Evolutionary conservation across 768 basidiomycete species (phyloP).

Genomic region (Gloeophyllum trabeum): DNA sequence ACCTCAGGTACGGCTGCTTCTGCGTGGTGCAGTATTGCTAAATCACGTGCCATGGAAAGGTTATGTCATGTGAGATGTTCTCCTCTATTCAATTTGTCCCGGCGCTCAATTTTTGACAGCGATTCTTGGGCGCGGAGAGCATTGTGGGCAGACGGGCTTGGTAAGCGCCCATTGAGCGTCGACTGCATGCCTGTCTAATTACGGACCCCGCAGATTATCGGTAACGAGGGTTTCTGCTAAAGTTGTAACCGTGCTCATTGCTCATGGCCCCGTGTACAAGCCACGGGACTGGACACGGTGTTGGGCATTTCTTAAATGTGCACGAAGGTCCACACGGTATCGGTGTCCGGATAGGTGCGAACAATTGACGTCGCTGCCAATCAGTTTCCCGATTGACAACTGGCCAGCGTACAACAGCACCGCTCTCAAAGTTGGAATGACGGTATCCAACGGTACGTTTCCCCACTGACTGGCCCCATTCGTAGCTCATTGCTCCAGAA

Average conservation of each 20-base stretch:
- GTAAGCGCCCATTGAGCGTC: slow-evolving; percentile 30
- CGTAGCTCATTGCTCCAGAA: slow-evolving; percentile 29
- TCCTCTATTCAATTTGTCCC: slow-evolving; percentile 2
- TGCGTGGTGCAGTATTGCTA: neutral
- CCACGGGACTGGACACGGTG: slow-evolving; percentile 91
- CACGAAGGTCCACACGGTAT: slow-evolving; percentile 76
- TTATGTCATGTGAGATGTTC: slow-evolving; percentile 35
- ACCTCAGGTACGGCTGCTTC: slow-evolving; percentile 50
- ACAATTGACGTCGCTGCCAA: neutral
- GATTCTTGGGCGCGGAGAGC: slow-evolving; percentile 73
- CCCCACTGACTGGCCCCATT: neutral
- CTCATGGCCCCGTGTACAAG: slow-evolving; percentile 14
- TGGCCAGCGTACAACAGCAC: slow-evolving; percentile 52
- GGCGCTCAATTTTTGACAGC: slow-evolving; percentile 22
- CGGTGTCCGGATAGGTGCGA: slow-evolving; percentile 36
- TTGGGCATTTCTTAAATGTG: slow-evolving; percentile 90
- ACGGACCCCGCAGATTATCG: slow-evolving; percentile 36
- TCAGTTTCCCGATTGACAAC: neutral
- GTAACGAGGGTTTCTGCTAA: slow-evolving; percentile 19
- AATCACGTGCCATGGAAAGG: too few relatives aligned
- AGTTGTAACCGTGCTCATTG: neutral
- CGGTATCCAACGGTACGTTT: slow-evolving; percentile 64
- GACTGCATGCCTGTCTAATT: too few relatives aligned
- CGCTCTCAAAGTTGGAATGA: slow-evolving; percentile 75
- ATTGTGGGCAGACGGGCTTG: slow-evolving; percentile 83